These are phyloP conservation scores for Neobulgaria alba DNA, from an alignment of 2,329 filamentous ascomycete genomes.

Conservation along the genomic window DNA sequence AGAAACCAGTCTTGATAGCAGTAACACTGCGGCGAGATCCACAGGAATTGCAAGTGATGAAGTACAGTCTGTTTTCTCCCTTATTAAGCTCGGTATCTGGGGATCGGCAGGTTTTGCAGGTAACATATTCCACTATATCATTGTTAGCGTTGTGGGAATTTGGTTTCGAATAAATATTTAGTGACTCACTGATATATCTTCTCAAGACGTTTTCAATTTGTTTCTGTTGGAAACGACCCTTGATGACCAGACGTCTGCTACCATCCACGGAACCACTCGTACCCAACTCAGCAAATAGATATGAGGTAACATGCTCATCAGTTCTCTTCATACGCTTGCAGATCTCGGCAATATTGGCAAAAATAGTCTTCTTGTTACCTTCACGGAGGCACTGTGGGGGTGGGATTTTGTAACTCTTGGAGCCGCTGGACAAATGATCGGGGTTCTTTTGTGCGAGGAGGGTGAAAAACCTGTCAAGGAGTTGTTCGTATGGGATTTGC, in stretches of 20 bases:
- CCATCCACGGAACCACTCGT: conserved; percentile 94
- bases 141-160: conserved; percentile 16
- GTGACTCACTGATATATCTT: conserved; percentile 78
- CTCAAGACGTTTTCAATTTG: conserved; percentile 96
- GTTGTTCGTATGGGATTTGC: conserved; percentile 71
- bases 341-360: conserved; percentile 97
- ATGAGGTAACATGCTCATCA: conserved; percentile 94
- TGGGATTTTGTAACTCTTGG: conserved; percentile 97
- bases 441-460: conserved; percentile 94
- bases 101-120: conserved; percentile 95
- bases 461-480: conserved; percentile 89
- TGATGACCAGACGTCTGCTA: conserved; percentile 88
- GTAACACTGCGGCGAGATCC: conserved; percentile 80
- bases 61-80: conserved; percentile 98
- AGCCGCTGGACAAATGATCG: conserved; percentile 80
- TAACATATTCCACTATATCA: conserved; percentile 76
- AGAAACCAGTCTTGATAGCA: conserved; percentile 99
- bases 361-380: conserved; percentile 99
- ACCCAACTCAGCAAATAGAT: conserved; percentile 96
- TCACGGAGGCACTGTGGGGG: conserved; percentile 97
- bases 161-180: conserved; percentile 29
- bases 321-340: conserved; percentile 99
- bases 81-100: conserved; percentile 95
- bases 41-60: conserved; percentile 92
- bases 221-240: conserved; percentile 99